A percentile compares a stretch with the other conserved stretches of the same genome.
phyloP scores from a whole-genome alignment of 2,329 filamentous ascomycete species.

The Penicillium sp. region DNA sequence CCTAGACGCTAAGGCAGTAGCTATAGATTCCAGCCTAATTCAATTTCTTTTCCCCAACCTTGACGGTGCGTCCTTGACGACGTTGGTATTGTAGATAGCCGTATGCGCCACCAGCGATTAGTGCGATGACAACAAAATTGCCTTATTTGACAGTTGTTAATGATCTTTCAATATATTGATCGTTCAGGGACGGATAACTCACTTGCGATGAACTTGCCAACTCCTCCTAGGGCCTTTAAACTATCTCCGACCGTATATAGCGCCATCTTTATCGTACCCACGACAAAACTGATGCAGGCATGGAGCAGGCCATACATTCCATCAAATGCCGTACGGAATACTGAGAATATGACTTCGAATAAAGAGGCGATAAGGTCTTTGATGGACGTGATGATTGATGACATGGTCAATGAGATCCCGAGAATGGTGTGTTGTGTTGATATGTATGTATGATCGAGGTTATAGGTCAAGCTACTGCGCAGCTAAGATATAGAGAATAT shows the following conservation, averaged over 20 bases:
- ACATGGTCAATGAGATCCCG: conserved; percentile 2
- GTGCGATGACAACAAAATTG: conserved; percentile 15
- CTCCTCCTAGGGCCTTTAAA: conserved; percentile 13
- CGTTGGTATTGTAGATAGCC: conserved; percentile 13
- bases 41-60: conserved; percentile 15
- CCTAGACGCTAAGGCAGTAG: not conserved
- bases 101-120: conserved; percentile 12
- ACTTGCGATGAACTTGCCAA: conserved; percentile 20
- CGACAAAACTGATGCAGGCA: conserved; percentile 4
- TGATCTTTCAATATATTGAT: not conserved
- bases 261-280: not conserved
- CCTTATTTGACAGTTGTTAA: conserved; percentile 4
- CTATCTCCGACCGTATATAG: not conserved
- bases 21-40: conserved; percentile 5
- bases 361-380: conserved; percentile 17
- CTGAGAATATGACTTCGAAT: conserved; percentile 20
- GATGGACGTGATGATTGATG: conserved; percentile 17
- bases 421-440: not conserved
- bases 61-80: conserved; percentile 11
- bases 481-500: not conserved
- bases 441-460: not conserved
- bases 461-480: not conserved
- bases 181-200: not conserved
- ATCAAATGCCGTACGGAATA: conserved; percentile 7
- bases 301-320: not conserved